These are phyloP conservation scores for Helotiales sp. DNA, from an alignment of 2,329 filamentous ascomycete species.

Conservation along the genomic window DNA sequence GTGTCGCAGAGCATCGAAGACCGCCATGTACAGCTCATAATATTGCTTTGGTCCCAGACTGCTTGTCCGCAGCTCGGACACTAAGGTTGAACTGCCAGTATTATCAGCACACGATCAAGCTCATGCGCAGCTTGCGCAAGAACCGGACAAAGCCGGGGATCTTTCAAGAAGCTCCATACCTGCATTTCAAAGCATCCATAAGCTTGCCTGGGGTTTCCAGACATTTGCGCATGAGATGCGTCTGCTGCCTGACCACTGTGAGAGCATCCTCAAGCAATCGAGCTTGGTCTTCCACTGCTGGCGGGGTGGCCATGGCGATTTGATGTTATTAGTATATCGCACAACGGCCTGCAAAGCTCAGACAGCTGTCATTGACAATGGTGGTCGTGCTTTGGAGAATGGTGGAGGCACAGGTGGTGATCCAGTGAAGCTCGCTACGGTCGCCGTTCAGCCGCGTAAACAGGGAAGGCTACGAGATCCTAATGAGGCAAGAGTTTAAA, in stretches of 20 bases:
- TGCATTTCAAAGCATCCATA: slow-evolving; percentile 99
- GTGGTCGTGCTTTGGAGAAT: slow-evolving; percentile 14
- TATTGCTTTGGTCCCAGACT: slow-evolving; percentile 99
- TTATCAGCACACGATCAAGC: slow-evolving; percentile 30
- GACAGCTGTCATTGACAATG: slow-evolving; percentile 28
- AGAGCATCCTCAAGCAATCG: slow-evolving; percentile 96
- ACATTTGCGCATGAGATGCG: slow-evolving; percentile 94
- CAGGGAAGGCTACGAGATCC: not conserved
- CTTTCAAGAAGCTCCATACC: slow-evolving; percentile 53
- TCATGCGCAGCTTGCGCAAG: slow-evolving; percentile 3
- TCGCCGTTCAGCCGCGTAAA: slow-evolving; percentile 20
- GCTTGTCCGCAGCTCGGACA: slow-evolving; percentile 96
- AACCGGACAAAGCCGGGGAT: not conserved
- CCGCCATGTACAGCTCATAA: slow-evolving; percentile 99
- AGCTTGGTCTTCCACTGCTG: slow-evolving; percentile 76
- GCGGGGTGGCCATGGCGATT: slow-evolving; percentile 51
- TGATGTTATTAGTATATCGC: slow-evolving; percentile 22
- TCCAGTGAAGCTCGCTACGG: slow-evolving; percentile 21
- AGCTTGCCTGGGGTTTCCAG: slow-evolving; percentile 96
- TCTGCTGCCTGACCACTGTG: slow-evolving; percentile 95
- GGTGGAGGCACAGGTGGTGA: slow-evolving; percentile 9
- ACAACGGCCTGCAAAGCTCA: slow-evolving; percentile 28
- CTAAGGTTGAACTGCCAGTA: slow-evolving; percentile 78
- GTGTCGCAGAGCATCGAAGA: slow-evolving; percentile 96
- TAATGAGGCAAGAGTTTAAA: not conserved